These are phyloP conservation scores for Russula griseocarnosa DNA, from an alignment of 768 basidiomycete species.

Conservation along the genomic window DNA sequence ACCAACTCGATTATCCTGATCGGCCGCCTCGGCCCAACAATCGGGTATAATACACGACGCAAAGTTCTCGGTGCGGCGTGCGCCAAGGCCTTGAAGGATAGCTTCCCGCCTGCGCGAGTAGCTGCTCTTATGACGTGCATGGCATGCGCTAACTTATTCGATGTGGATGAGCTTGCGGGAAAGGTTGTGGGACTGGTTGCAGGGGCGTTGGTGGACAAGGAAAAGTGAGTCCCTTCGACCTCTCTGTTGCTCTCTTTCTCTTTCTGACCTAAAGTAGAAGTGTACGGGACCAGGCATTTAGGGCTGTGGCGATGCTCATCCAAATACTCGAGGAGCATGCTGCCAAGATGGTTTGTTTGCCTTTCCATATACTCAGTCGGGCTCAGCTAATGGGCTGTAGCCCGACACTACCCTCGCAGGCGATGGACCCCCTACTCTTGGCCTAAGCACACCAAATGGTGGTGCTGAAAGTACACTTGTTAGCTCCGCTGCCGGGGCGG, in stretches of 20 bases:
- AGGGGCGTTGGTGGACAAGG: slow-evolving; percentile 79
- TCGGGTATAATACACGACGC: slow-evolving; percentile 85
- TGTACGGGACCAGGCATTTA: slow-evolving; percentile 95
- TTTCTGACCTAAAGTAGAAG: slow-evolving; percentile 45
- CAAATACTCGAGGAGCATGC: slow-evolving; percentile 79
- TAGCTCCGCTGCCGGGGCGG: slow-evolving; percentile 86
- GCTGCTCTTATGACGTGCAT: slow-evolving; percentile 95
- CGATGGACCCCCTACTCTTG: slow-evolving; percentile 26
- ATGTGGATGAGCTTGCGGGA: slow-evolving; percentile 78
- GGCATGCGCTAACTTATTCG: slow-evolving; percentile 89
- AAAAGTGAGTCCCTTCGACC: slow-evolving; percentile 60
- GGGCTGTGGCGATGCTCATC: slow-evolving; percentile 82
- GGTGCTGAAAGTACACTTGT: slow-evolving; percentile 51
- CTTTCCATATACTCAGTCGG: slow-evolving; percentile 15
- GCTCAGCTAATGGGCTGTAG: slow-evolving; percentile 34
- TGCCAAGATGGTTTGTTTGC: slow-evolving; percentile 65
- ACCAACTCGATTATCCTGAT: slow-evolving; percentile 97
- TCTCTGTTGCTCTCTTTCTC: neutral
- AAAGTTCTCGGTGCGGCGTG: slow-evolving; percentile 98
- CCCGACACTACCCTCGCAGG: slow-evolving; percentile 48
- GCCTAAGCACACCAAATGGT: slow-evolving; percentile 26
- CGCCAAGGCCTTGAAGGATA: slow-evolving; percentile 80
- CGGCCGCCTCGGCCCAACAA: slow-evolving; percentile 78
- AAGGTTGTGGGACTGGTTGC: slow-evolving; percentile 87
- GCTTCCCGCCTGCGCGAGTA: slow-evolving; percentile 88